Evolutionary conservation across 306 rosid species (phyloP).

Genomic region (Oemleria cerasiformis): DNA sequence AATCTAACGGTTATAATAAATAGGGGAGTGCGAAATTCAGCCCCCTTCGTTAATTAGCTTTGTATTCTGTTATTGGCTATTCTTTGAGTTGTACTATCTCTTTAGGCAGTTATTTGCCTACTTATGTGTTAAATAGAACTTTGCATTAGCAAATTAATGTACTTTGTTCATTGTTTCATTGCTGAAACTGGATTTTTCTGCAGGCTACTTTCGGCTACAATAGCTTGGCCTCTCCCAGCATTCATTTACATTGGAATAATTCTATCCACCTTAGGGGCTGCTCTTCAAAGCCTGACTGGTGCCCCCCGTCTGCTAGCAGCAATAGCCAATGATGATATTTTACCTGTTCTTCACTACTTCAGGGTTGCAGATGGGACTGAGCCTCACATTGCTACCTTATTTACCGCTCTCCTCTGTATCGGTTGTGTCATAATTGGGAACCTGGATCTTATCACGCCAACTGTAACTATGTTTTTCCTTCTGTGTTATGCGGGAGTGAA

Average conservation of each 20-base stretch:
- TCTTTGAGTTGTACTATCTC: background rate
- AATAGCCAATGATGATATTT: slow-evolving; percentile 94
- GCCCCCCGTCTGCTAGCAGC: slow-evolving; percentile 99
- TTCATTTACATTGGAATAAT: slow-evolving; percentile 89
- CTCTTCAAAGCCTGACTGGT: slow-evolving; percentile 98
- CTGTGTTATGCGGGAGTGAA: slow-evolving; percentile 95
- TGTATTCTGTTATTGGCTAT: background rate
- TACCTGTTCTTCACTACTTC: slow-evolving; percentile 92
- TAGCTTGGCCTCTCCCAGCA: slow-evolving; percentile 98
- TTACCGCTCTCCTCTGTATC: slow-evolving; percentile 80
- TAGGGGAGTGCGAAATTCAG: no score
- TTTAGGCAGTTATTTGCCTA: background rate
- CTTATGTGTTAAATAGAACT: background rate
- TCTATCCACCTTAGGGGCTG: slow-evolving; percentile 98
- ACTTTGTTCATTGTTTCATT: slow-evolving; percentile 6
- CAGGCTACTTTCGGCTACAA: slow-evolving; percentile 93
- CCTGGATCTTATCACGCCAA: slow-evolving; percentile 99
- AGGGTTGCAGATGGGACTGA: slow-evolving; percentile 79
- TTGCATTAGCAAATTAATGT: slow-evolving; percentile 6
- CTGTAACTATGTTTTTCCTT: slow-evolving; percentile 97
- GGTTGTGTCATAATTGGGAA: slow-evolving; percentile 97
- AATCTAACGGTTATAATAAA: no score
- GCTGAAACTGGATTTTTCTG: slow-evolving; percentile 39
- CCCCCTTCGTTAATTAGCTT: no score
- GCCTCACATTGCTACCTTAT: slow-evolving; percentile 88